Conservation (phyloP, 1,284 basidiomycete species). For the Papiliotrema flavescens region DNA sequence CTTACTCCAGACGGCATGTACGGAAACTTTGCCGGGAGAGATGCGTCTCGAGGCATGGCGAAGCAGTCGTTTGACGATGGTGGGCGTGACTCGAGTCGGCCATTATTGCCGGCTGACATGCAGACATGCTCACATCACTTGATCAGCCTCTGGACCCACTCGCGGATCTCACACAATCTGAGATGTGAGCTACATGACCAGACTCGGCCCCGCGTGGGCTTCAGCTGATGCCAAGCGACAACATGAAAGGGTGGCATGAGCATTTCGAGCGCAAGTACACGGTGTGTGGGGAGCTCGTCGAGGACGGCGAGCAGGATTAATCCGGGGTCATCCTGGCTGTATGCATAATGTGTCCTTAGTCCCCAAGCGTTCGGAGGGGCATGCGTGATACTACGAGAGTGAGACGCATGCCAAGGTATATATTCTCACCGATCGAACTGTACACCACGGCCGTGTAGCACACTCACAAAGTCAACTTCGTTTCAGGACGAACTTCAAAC, state of each 20-base stretch:
- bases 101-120: no score
- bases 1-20: constrained; percentile 76
- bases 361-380: no score
- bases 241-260: constrained; percentile 88
- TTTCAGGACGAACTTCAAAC: no score
- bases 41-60: constrained; percentile 92
- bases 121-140: constrained; percentile 84
- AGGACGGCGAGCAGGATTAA: constrained; percentile 54
- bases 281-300: constrained; percentile 74
- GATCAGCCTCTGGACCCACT: constrained; percentile 83
- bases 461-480: no score
- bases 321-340: not conserved
- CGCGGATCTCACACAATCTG: constrained; percentile 67
- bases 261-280: constrained; percentile 87
- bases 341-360: not conserved
- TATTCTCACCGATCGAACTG: no score
- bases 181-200: constrained; percentile 63
- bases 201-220: not conserved
- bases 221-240: constrained; percentile 59
- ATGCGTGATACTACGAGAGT: not conserved
- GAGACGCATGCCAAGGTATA: no score
- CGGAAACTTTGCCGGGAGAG: constrained; percentile 91
- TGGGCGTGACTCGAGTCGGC: constrained; percentile 46
- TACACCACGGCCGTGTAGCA: no score
- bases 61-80: constrained; percentile 91